phyloP scores from a whole-genome alignment of 1,284 basidiomycete species.

The Mycosarcoma maydis region DNA sequence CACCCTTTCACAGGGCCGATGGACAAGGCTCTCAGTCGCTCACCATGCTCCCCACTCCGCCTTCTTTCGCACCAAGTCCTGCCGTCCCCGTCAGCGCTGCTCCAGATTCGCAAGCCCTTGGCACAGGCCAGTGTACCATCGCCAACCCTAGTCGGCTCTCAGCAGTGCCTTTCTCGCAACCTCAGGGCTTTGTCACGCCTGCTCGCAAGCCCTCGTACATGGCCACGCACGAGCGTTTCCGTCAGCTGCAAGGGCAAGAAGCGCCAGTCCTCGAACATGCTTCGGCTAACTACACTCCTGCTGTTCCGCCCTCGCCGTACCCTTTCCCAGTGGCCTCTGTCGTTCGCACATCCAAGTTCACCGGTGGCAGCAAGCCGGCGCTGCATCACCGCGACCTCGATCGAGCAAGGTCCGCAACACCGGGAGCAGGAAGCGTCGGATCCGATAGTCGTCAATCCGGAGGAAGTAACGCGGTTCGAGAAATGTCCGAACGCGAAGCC shows the following conservation, averaged over 20 bases:
- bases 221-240: conserved; percentile 44
- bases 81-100: not conserved
- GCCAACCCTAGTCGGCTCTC: conserved; percentile 4
- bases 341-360: conserved; percentile 27
- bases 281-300: conserved; percentile 26
- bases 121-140: not conserved
- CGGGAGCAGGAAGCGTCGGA: conserved; percentile 51
- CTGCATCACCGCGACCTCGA: conserved; percentile 49
- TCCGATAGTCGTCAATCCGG: conserved; percentile 64
- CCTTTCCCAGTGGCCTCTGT: conserved; percentile 57
- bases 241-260: conserved; percentile 37
- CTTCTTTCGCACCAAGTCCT: conserved; percentile 42
- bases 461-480: conserved; percentile 62
- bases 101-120: not conserved
- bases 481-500: conserved; percentile 63
- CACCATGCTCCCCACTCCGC: conserved; percentile 37
- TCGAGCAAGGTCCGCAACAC: conserved; percentile 49
- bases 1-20: conserved; percentile 32
- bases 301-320: conserved; percentile 59
- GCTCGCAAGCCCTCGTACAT: conserved; percentile 52
- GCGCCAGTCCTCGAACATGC: conserved; percentile 35
- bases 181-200: conserved; percentile 54
- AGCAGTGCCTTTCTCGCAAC: conserved; percentile 10
- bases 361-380: conserved; percentile 24
- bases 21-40: conserved; percentile 18